These are phyloP conservation scores for Aspergillus aculeatinus DNA, from an alignment of 2,329 filamentous ascomycete species.

Conservation along the genomic window DNA sequence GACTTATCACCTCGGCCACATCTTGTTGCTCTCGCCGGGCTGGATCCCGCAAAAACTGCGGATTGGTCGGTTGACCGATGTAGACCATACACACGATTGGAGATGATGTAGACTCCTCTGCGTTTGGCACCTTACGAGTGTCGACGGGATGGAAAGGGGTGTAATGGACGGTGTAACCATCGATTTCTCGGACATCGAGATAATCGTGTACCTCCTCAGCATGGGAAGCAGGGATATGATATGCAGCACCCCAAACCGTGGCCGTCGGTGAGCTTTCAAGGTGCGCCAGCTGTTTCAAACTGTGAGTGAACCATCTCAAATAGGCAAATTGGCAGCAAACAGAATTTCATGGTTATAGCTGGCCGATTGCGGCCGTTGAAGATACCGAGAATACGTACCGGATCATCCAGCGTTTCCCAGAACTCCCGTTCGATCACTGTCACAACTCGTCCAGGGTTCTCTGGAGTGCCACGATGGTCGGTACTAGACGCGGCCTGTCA, in stretches of 20 bases:
- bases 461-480: conserved; percentile 90
- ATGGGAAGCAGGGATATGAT: conserved; percentile 71
- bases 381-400: conserved; percentile 44
- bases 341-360: not conserved
- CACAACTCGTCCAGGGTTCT: conserved; percentile 83
- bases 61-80: conserved; percentile 89
- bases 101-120: conserved; percentile 1
- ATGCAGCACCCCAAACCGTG: conserved; percentile 88
- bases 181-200: conserved; percentile 94
- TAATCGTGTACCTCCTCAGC: conserved; percentile 83
- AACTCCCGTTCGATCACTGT: conserved; percentile 83
- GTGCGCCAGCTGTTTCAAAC: conserved; percentile 30
- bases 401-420: conserved; percentile 73
- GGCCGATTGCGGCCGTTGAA: not conserved
- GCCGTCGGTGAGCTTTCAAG: conserved; percentile 34
- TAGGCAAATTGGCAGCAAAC: not conserved
- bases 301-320: not conserved
- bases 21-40: conserved; percentile 68
- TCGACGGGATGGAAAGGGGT: conserved; percentile 72
- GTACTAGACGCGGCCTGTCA: conserved; percentile 56
- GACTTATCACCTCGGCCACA: conserved; percentile 77
- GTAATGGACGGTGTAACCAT: conserved; percentile 93
- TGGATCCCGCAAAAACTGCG: conserved; percentile 69
- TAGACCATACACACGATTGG: conserved; percentile 71
- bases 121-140: conserved; percentile 6